Evolutionary conservation across 352 stramenopile genomes (phyloP), one percentile per base, ranked within the genome.

Genomic region (Pythium aquatile): DNA sequence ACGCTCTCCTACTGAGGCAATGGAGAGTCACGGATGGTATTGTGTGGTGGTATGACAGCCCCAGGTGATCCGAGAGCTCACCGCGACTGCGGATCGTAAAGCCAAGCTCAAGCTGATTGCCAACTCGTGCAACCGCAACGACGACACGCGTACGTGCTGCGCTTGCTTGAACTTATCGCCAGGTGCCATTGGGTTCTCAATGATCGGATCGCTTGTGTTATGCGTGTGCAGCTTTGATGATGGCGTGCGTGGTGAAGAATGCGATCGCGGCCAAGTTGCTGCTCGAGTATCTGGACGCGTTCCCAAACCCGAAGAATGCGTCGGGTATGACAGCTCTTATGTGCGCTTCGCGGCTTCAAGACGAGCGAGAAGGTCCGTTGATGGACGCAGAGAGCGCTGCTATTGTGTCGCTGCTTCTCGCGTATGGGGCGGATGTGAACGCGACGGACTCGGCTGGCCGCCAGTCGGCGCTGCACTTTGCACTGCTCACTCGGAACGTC

Each of bases 171-270:
- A 52, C 24, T 62, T 0, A 47, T 32, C 48, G 7, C 30, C 46
- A 24, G 48, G 55, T 17, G 17, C 14, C 48, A 3, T 24, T 51
- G 28, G 48, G 56, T 17, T 17, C 14, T 53, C 5, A 26, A 7
- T 14, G 20, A 35, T 24, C 20, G 20, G 20, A 24, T 24, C 20
- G 33, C 1, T 24, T 24, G 11, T 62, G 35, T 37, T 4, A 10
- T 30, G 33, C 29, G 57, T 37, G 0, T 58, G 4, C 55, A 95
- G 87, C 87, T 30, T 68, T 95, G 13, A 95, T 95, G 87, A 90
- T 95, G 76, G 87, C 87, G 26, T 90, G 87, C 28, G 86, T 92
- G 35, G 80, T 80, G 13, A 95, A 95, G 70, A 88, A 90, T 53
- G 73, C 76, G 7, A 67, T 52, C 5, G 83, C 77, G 3, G 85